These are phyloP conservation scores for Physaria fendleri DNA, from an alignment of 345 rosid species.

Conservation along the genomic window DNA sequence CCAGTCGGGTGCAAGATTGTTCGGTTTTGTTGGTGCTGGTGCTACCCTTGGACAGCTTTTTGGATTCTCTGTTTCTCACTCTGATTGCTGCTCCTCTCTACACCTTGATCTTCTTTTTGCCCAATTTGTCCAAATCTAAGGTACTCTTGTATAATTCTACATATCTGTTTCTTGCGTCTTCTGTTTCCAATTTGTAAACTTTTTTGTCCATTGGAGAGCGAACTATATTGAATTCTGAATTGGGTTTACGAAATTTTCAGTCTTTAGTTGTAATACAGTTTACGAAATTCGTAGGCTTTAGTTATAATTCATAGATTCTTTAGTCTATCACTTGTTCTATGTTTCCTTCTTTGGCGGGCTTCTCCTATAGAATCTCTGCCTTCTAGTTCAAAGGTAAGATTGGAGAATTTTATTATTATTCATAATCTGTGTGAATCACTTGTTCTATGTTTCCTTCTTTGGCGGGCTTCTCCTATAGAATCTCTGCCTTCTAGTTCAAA, in stretches of 20 bases:
- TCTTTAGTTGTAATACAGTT: slow-evolving; percentile 85
- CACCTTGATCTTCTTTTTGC: slow-evolving; percentile 71
- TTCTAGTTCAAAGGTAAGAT: slow-evolving; percentile 43
- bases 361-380: slow-evolving; percentile 46
- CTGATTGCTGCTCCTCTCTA: slow-evolving; percentile 84
- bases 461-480: slow-evolving; percentile 58
- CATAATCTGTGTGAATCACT: slow-evolving; percentile 15
- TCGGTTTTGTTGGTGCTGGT: slow-evolving; percentile 95
- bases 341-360: slow-evolving; percentile 69
- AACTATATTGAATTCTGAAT: background rate
- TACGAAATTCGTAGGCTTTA: too few relatives aligned
- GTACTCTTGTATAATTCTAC: slow-evolving; percentile 25
- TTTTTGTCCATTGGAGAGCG: background rate
- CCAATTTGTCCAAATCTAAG: slow-evolving; percentile 73
- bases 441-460: slow-evolving; percentile 62
- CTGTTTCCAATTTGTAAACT: background rate
- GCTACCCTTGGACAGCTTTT: slow-evolving; percentile 94
- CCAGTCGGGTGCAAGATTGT: slow-evolving; percentile 97
- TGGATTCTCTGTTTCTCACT: slow-evolving; percentile 69
- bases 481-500: slow-evolving; percentile 33
- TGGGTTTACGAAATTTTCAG: slow-evolving; percentile 45
- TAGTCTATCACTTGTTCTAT: slow-evolving; percentile 66
- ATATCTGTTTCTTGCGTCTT: background rate
- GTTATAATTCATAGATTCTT: slow-evolving; percentile 93
- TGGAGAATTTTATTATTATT: background rate